Conservation (phyloP, 192 early-diverging fungal species). For the Irineochytrium annulatum region DNA sequence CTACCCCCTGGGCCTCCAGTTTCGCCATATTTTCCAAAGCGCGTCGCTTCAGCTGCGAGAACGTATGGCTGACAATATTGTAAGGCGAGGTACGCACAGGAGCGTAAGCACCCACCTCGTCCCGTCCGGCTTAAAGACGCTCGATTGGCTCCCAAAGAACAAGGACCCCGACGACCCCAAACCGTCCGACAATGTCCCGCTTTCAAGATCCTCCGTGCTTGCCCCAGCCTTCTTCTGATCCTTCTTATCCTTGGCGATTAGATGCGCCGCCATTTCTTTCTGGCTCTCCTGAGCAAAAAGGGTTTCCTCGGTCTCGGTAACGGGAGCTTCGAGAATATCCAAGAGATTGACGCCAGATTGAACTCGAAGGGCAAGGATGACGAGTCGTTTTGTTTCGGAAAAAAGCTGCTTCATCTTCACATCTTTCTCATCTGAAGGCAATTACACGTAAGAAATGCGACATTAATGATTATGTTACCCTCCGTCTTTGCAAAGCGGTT, state of each 20-base stretch:
- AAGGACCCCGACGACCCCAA: not conserved
- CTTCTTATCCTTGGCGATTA: constrained; percentile 6
- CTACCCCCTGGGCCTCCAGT: constrained; percentile 71
- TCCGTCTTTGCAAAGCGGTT: constrained; percentile 59
- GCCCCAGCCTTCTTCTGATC: not conserved
- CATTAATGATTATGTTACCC: not conserved
- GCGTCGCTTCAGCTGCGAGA: constrained; percentile 74
- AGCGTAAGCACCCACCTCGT: constrained; percentile 15
- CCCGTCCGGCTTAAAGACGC: constrained; percentile 13
- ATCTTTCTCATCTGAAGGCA: constrained; percentile 33
- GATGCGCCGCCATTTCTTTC: constrained; percentile 11
- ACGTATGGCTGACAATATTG: constrained; percentile 48
- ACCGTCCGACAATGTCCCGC: constrained; percentile 1
- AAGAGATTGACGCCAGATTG: constrained; percentile 78
- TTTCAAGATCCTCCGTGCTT: not conserved
- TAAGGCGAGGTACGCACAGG: not conserved
- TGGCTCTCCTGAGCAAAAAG: constrained; percentile 24
- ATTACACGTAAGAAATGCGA: not conserved
- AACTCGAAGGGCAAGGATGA: constrained; percentile 79
- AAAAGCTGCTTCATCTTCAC: constrained; percentile 61
- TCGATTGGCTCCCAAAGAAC: constrained; percentile 15
- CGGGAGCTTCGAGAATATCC: constrained; percentile 75
- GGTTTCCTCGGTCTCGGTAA: constrained; percentile 72
- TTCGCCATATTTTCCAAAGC: constrained; percentile 77
- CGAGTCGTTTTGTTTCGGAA: constrained; percentile 85